Percentiles rank a stretch among this genome's conserved stretches.
These are phyloP conservation scores for Allium sativum DNA, from an alignment of 106 monocot genomes.

Conservation along the genomic window DNA sequence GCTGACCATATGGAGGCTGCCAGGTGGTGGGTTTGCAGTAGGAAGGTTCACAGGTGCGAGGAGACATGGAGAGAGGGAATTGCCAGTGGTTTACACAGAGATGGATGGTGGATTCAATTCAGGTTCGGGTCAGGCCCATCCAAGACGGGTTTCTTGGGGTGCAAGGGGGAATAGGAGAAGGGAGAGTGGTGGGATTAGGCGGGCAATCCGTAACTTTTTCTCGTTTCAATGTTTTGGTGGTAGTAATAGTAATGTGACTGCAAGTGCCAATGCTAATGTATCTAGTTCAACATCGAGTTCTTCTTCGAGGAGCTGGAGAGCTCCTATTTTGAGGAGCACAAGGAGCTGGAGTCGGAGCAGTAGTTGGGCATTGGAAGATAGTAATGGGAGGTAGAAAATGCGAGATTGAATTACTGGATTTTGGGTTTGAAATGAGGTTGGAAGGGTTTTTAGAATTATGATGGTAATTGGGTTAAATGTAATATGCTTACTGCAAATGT, in stretches of 20 bases:
- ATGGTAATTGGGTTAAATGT: no score
- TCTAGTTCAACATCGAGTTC: constrained; percentile 5
- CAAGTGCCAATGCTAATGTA: not conserved
- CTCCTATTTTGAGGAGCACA: constrained; percentile 1
- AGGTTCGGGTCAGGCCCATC: constrained; percentile 7
- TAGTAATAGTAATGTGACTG: not conserved
- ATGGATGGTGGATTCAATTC: constrained; percentile 42
- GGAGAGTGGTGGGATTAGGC: constrained; percentile 24
- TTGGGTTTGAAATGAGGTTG: no score
- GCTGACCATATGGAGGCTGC: constrained; percentile 45
- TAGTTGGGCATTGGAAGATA: constrained; percentile 13
- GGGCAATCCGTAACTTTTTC: constrained; percentile 21
- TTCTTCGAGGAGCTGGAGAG: constrained; percentile 5
- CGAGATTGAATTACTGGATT: not conserved
- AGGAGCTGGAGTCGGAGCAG: constrained; percentile 1
- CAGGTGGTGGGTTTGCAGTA: constrained; percentile 39
- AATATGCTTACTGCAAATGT: no score
- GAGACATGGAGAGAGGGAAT: constrained; percentile 18
- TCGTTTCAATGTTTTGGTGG: constrained; percentile 16
- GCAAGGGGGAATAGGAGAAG: constrained; percentile 17
- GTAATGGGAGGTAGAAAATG: constrained; percentile 1
- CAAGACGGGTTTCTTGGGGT: constrained; percentile 34
- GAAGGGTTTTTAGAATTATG: no score
- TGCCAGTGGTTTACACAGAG: constrained; percentile 48
- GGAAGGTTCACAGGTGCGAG: constrained; percentile 33